Evolutionary conservation across 2,329 filamentous ascomycete genomes (phyloP), one percentile per base, ranked within the genome.

Genomic region (Diaporthe sp.): DNA sequence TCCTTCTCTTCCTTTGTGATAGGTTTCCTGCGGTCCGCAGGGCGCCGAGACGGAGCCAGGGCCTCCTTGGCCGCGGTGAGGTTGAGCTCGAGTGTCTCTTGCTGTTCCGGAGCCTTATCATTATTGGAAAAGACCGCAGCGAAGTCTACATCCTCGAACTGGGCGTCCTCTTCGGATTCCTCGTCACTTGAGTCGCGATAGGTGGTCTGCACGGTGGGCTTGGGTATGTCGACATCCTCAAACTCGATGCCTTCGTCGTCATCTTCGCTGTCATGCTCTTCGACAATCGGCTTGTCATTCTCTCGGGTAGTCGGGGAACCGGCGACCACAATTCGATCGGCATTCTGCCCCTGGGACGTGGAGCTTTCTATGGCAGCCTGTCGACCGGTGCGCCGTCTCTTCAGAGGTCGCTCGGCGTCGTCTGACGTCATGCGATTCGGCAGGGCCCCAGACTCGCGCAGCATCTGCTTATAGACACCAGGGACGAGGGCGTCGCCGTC

Each of bases 1-100:
- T 84, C 83, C 76, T 85, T 89, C 78, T 92, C 90, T 28, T 86
- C 86, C 76, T 86, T 89, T 33, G 83, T 89, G 4, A 91, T 83
- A 2, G 88, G 86, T 78, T 88, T 91, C 68, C 87, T 86, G 61
- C 87, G 84, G 33, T 87, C 85, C 84, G 57, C 77, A 54, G 66
- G 81, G 72, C 30, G 81, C 78, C 55, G 78, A n/a, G 76, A 75
- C n/a, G 81, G 78, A 3, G 80, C 78, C 42, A 80, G 78, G 2
- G 83, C 82, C 2, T 82, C 78, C 77, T 84, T 81, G 40, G 88
- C 87, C 2, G 85, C 85, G 3, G 88, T 87, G 1, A 91, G 82
- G 77, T 91, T 89, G 60, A 92, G 85, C 74, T 87, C 87, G 4
- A 91, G 79, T 13, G 84, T 84, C 55, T 82, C 80, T 6, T 82